Conservation (phyloP, 2,329 filamentous ascomycete species). For the Venturia nashicola region DNA sequence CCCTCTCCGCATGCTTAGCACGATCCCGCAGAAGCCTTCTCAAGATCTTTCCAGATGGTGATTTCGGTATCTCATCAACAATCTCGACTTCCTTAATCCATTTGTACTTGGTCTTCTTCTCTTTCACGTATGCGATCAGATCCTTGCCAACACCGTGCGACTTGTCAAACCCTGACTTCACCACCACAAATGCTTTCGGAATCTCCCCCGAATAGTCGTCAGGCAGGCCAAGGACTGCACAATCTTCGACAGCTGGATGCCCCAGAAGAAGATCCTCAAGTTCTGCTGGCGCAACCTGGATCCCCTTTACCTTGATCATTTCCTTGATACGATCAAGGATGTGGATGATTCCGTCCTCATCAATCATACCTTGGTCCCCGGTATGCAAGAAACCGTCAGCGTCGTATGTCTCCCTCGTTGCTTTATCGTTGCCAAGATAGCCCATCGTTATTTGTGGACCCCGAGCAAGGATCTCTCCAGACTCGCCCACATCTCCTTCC, state of each 20-base stretch:
- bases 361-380: slow-evolving; percentile 44
- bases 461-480: slow-evolving; percentile 37
- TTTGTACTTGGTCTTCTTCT: slow-evolving; percentile 35
- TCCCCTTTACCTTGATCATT: slow-evolving; percentile 56
- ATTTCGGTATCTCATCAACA: slow-evolving; percentile 35
- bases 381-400: slow-evolving; percentile 44
- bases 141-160: slow-evolving; percentile 25
- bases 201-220: slow-evolving; percentile 41
- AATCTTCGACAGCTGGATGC: slow-evolving; percentile 43
- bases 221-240: slow-evolving; percentile 40
- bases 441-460: slow-evolving; percentile 40
- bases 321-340: slow-evolving; percentile 54
- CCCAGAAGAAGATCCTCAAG: slow-evolving; percentile 50
- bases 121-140: slow-evolving; percentile 29
- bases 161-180: slow-evolving; percentile 22
- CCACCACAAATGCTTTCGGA: slow-evolving; percentile 32
- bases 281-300: slow-evolving; percentile 50
- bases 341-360: slow-evolving; percentile 42
- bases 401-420: slow-evolving; percentile 34
- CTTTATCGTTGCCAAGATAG: slow-evolving; percentile 32
- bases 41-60: slow-evolving; percentile 35
- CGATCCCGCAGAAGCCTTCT: slow-evolving; percentile 31
- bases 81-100: slow-evolving; percentile 34
- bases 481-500: slow-evolving; percentile 39
- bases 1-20: slow-evolving; percentile 24